Conservation (phyloP, 1,284 basidiomycete genomes). For the Microbotryum lychnidis-dioicae region DNA sequence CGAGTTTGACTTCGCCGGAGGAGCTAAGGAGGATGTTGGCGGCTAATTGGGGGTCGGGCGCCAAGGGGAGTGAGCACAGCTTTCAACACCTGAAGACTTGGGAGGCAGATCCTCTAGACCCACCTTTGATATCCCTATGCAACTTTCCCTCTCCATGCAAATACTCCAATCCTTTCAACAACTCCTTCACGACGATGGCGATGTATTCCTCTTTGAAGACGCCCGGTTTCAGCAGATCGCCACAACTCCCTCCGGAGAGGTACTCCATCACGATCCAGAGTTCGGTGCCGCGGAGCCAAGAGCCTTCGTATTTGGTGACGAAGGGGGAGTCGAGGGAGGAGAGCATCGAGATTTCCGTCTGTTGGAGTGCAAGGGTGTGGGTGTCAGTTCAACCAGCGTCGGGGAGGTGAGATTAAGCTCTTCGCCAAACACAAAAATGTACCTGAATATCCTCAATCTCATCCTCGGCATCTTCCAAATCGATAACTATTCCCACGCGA, state of each 20-base stretch:
- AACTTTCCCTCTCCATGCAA: slow-evolving; percentile 93
- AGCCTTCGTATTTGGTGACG: slow-evolving; percentile 71
- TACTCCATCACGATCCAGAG: slow-evolving; percentile 99
- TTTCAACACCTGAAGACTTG: background rate
- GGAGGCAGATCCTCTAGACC: slow-evolving; percentile 21
- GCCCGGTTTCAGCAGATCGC: slow-evolving; percentile 65
- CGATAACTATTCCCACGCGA: slow-evolving; percentile 58
- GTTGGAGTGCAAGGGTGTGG: background rate
- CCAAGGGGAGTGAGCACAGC: background rate
- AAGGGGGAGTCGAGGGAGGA: slow-evolving; percentile 93
- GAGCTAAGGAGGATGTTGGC: slow-evolving; percentile 92
- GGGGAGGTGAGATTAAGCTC: background rate
- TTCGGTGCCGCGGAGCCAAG: slow-evolving; percentile 46
- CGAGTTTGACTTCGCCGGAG: slow-evolving; percentile 93
- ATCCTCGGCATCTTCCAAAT: slow-evolving; percentile 96
- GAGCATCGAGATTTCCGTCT: slow-evolving; percentile 82
- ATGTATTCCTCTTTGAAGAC: slow-evolving; percentile 97
- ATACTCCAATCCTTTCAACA: slow-evolving; percentile 87
- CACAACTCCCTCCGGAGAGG: slow-evolving; percentile 43
- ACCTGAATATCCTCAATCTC: slow-evolving; percentile 99
- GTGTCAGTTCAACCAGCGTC: background rate
- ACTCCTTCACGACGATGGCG: slow-evolving; percentile 87
- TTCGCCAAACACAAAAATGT: slow-evolving; percentile 8
- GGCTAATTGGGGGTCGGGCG: slow-evolving; percentile 46
- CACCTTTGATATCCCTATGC: slow-evolving; percentile 96